These are phyloP conservation scores for Cenchrus americanus DNA, from an alignment of 176 grass and related monocot genomes.

Conservation along the genomic window DNA sequence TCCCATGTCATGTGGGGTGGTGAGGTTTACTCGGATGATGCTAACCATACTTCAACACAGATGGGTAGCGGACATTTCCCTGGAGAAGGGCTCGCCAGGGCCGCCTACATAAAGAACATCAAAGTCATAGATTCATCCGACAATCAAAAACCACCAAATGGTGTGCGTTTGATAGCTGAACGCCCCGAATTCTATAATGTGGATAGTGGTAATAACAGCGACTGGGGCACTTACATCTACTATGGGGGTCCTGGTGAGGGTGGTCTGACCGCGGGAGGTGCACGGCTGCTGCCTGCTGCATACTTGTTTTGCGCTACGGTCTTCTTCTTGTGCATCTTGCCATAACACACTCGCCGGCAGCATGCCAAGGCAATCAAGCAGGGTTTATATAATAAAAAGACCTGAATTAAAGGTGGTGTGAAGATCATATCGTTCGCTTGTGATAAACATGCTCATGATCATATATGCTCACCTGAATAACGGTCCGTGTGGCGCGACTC, in stretches of 20 bases:
- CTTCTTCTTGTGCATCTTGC: too few species aligned
- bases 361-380: too few species aligned
- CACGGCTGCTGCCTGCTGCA: too few species aligned
- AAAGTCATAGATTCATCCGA: not conserved
- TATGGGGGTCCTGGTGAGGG: not conserved
- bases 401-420: too few species aligned
- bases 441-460: too few species aligned
- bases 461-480: too few species aligned
- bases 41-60: not conserved
- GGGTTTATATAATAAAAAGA: too few species aligned
- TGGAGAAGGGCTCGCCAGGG: not conserved
- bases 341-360: too few species aligned
- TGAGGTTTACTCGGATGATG: slow-evolving; percentile 39
- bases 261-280: too few species aligned
- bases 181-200: not conserved
- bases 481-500: too few species aligned
- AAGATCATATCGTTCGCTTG: too few species aligned
- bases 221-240: not conserved
- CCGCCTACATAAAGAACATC: not conserved
- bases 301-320: too few species aligned
- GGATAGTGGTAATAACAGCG: not conserved
- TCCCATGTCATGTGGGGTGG: slow-evolving; percentile 54
- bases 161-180: not conserved
- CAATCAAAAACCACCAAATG: not conserved
- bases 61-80: not conserved